Evolutionary conservation across 345 rosid genomes (phyloP), one percentile per base, ranked within the genome.

Genomic region (Brassica incana): DNA sequence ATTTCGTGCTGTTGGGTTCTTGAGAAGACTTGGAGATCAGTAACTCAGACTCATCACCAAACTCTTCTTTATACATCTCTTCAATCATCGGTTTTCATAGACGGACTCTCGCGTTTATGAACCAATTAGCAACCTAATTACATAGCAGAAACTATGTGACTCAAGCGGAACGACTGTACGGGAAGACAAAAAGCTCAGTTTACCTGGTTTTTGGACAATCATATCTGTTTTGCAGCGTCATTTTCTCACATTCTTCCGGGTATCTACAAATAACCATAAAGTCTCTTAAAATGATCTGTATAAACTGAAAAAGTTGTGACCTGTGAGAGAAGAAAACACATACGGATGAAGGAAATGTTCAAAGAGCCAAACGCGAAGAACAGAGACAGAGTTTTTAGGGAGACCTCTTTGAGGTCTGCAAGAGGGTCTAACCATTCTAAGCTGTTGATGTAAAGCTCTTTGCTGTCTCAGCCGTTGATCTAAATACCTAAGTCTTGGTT

Each of bases 371-470:
- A 97, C 96, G 30, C 98, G 96, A 58, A 95, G 98, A 72, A 86
- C 77, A 25, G 98, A 89, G 65, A 95, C 97, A 1, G 99, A 89
- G 85, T 83, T 90, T 79, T 93, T 98, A 23, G 97, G 99, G 54
- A 95, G 85, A 20, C 99, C 98, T 85, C 98, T 87, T 77, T 95
- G 99, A 38, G 99, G 99, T 81, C 97, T 88, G 98, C 99, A 95
- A 56, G 92, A 87, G 1, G 91, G 88, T 68, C 92, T 89, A 86
- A 90, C 90, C 87, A 91, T 91, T 30, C 97, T 97, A 69, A 93
- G 90, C 80, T 93, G 98, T 84, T 93, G 97, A 83, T 95, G 98
- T 62, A 93, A 87, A 73, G 92, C 92, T 77, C 91, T 88, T 70
- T 91, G 97, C 77, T 93, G 99, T 84, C 91, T 88, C 30, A 93